Percentiles rank a stretch among this genome's conserved stretches.
Conservation (phyloP, 345 rosid species). For the Aethionema arabicum region DNA sequence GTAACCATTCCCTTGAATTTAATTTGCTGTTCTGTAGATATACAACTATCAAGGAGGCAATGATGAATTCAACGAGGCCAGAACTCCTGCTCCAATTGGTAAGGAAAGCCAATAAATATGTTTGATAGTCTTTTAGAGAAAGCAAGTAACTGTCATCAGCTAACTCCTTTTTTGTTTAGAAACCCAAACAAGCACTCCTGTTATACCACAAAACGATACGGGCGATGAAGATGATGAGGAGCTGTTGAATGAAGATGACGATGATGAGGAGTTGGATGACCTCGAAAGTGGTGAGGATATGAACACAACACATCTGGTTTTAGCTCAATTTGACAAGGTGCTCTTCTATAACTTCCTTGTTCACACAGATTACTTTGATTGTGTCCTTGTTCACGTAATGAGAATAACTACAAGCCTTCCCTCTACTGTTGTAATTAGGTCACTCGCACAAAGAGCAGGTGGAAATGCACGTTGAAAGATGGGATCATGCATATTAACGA, state of each 20-base stretch:
- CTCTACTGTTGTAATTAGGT: slow-evolving; percentile 51
- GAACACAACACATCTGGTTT: slow-evolving; percentile 89
- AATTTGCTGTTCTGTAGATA: slow-evolving; percentile 50
- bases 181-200: slow-evolving; percentile 75
- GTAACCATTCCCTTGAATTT: slow-evolving; percentile 6
- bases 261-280: slow-evolving; percentile 85
- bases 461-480: slow-evolving; percentile 96
- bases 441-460: slow-evolving; percentile 90
- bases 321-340: slow-evolving; percentile 99
- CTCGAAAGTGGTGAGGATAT: slow-evolving; percentile 85
- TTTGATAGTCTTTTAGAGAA: slow-evolving; percentile 11
- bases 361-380: background rate
- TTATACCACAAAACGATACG: slow-evolving; percentile 44
- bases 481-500: slow-evolving; percentile 98
- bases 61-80: slow-evolving; percentile 84
- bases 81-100: slow-evolving; percentile 94
- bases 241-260: slow-evolving; percentile 90
- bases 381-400: background rate
- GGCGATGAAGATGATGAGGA: slow-evolving; percentile 81
- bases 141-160: background rate
- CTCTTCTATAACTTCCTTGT: background rate
- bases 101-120: slow-evolving; percentile 23
- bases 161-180: slow-evolving; percentile 45
- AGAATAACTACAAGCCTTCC: background rate
- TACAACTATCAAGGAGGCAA: slow-evolving; percentile 89